These are phyloP conservation scores for Nicotiana benthamiana DNA, from an alignment of 257 asterid genomes.

Conservation along the genomic window DNA sequence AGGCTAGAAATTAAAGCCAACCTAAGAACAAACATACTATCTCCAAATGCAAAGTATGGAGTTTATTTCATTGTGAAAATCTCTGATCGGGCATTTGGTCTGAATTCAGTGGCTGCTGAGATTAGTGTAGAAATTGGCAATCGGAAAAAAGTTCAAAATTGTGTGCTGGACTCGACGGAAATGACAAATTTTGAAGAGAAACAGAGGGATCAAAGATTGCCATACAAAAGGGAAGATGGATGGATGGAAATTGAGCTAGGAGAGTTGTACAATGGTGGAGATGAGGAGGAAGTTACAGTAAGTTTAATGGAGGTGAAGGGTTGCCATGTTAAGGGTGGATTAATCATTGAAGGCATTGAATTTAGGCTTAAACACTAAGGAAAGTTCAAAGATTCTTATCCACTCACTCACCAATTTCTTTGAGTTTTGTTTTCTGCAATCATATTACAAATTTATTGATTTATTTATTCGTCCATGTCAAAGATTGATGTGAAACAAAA, in stretches of 20 bases:
- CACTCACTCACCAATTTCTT: neutral
- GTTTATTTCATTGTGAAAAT: conserved; percentile 25
- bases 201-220: conserved; percentile 6
- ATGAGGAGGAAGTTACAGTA: conserved; percentile 12
- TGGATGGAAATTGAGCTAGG: conserved; percentile 34
- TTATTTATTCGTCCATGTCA: neutral
- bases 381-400: neutral
- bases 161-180: no score
- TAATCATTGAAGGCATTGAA: conserved; percentile 29
- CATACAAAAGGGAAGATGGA: conserved; percentile 18
- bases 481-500: neutral
- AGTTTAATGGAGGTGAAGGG: conserved; percentile 31
- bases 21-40: conserved; percentile 4
- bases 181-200: neutral
- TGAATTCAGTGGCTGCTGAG: conserved; percentile 23
- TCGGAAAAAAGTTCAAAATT: neutral
- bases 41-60: conserved; percentile 23
- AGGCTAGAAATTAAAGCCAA: conserved; percentile 17
- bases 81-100: conserved; percentile 18
- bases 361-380: conserved; percentile 16
- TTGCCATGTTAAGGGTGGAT: conserved; percentile 24
- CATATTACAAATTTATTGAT: neutral
- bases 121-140: neutral
- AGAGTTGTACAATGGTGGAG: conserved; percentile 13
- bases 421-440: no score